Base-by-base conservation (phyloP, 2,329 filamentous ascomycete genomes). In the Colletotrichum sp. region DNA sequence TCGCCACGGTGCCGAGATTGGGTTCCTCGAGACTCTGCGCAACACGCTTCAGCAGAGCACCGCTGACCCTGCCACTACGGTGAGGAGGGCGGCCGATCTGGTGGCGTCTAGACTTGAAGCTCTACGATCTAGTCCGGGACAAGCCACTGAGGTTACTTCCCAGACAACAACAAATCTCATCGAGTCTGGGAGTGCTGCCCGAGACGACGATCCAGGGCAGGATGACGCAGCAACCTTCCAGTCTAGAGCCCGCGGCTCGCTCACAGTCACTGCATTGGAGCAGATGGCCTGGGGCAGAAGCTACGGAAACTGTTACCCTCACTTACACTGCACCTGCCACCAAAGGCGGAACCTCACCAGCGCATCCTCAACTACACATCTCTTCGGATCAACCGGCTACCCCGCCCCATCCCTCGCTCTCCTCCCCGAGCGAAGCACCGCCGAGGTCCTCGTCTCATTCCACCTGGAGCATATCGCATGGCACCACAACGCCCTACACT, bases 401-500 rank as follows among this genome's bases (percentile, higher is more conserved):
- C 4, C n/a, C 4, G 0, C 13, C 6, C n/a, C 44, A 0, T 52
- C 44, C 44, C 44, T 52, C 44, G 1, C 44, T 3, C 44, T 21
- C 4, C 44, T 52, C 44, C n/a, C n/a, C 12, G 44, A 52, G n/a
- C 3, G n/a, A 52, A 13, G 0, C 44, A 21, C n/a, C 0, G 44
- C 44, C n/a, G 6, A 52, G n/a, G n/a, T 21, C 0, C 44, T 52
- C 0, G 5, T 52, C 44, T 1, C 44, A 21, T 21, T 52, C n/a
- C 44, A 52, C 6, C 44, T 21, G n/a, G 44, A 52, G 44, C 44
- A 52, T 10, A 52, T 52, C n/a, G 44, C 44, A 21, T 52, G 44
- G 44, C 44, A 52, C n/a, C 44, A 52, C 4, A 52, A 52, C 6
- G 4, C 44, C 2, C 44, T 52, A 6, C 44, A 52, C 44, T 52